Evolutionary conservation across 2,329 filamentous ascomycete species (phyloP), one percentile per base, ranked within the genome.

Genomic region (Aaosphaeria arxii): DNA sequence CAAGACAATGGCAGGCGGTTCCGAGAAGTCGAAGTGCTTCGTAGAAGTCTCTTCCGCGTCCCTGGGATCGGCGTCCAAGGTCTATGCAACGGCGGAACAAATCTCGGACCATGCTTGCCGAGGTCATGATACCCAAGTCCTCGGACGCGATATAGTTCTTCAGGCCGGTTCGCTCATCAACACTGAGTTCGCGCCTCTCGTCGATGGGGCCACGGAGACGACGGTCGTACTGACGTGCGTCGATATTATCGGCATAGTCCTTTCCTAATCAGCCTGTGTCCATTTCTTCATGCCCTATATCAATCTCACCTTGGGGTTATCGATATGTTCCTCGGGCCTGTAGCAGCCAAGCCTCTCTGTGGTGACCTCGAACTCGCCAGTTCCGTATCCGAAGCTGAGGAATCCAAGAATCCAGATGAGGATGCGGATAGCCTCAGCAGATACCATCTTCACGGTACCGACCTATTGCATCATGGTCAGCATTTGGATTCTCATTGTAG

Each of bases 111-210:
- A 95, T 84, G 42, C 79, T 77, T 48, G 91, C 87, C 43, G 89
- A 95, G 40, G 88, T 95, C 72, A 88, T 88, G 66, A 95, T 94
- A 41, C 83, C 82, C 49, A 80, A 73, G 44, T 82, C 75, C 68
- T 96, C 91, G 54, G 91, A 91, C 36, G 91, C 90, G 70, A 96
- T 96, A 72, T 96, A 96, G 69, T 91, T 94, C 76, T 97, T 97
- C 73, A 95, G 63, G 31, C 80, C 79, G 60, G 68, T 73, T 29
- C 70, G 63, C 48, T 82, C 79, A 60, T 97, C 89, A 60, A 97
- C 81, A 41, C 81, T 82, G 33, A 96, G 79, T 74, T 96, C 92
- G 44, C 83, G 79, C 29, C 77, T 64, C 74, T 95, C 90, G 55
- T 96, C 82, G 41, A 97, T 77, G 0, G 89, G 89, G 1, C 85